phyloP scores from a whole-genome alignment of 768 basidiomycete genomes.

The Ephemerocybe angulata region DNA sequence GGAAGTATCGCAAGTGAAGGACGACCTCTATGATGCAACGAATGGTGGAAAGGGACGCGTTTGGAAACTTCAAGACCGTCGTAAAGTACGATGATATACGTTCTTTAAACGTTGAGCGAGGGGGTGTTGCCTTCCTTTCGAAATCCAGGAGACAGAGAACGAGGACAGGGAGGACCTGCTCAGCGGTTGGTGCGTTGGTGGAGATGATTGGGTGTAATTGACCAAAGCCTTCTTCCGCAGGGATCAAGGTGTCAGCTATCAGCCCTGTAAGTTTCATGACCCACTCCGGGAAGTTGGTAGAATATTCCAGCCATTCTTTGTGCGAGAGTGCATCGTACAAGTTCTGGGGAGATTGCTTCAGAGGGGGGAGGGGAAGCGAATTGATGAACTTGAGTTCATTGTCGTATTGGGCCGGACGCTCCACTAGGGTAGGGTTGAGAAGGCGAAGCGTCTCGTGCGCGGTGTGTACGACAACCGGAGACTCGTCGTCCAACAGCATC shows the following conservation, averaged over 20 bases:
- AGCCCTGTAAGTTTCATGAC: slow-evolving; percentile 53
- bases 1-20: slow-evolving; percentile 76
- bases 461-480: slow-evolving; percentile 45
- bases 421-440: too few species aligned
- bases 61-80: slow-evolving; percentile 40
- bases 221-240: slow-evolving; percentile 58
- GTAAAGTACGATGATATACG: slow-evolving; percentile 57
- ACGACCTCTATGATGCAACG: slow-evolving; percentile 69
- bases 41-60: slow-evolving; percentile 40
- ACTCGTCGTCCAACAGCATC: slow-evolving; percentile 52
- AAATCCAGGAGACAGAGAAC: slow-evolving; percentile 61
- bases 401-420: slow-evolving; percentile 40
- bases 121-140: slow-evolving; percentile 17
- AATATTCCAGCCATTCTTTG: slow-evolving; percentile 33
- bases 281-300: slow-evolving; percentile 59
- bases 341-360: slow-evolving; percentile 21
- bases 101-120: slow-evolving; percentile 9
- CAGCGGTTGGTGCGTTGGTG: slow-evolving; percentile 54
- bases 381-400: slow-evolving; percentile 48
- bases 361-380: slow-evolving; percentile 38
- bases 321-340: slow-evolving; percentile 36
- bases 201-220: slow-evolving; percentile 60
- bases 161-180: slow-evolving; percentile 67
- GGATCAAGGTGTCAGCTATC: slow-evolving; percentile 56
- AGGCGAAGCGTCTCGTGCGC: slow-evolving; percentile 67